Base-by-base conservation (phyloP, 2,329 filamentous ascomycete species). In the Epichloe gansuensis region DNA sequence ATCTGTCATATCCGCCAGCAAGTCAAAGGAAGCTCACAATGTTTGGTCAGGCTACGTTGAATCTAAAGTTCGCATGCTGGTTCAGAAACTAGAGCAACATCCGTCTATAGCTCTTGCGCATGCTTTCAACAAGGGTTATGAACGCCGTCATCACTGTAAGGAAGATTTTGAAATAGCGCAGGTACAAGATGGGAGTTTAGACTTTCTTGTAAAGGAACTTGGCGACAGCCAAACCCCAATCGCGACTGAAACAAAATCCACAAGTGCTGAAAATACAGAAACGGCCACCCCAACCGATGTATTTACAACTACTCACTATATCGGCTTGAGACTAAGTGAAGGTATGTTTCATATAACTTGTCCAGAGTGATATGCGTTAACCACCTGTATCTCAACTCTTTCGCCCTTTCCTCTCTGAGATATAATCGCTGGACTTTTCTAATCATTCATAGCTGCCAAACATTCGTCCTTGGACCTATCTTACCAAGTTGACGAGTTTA, bases 221-320 rank as follows among this genome's bases (percentile, higher is more conserved):
- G 72, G 75, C 8, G 38, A 49, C 23, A 25, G 12, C 17, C 28
- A 23, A 39, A 8, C 43, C 4, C 47, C 42, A 34, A 45, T 5
- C 23, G 8, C 25, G 38, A 46, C n/a, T 21, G 25, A 37, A 21
- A 17, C 11, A 4, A 46, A 52, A 50, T 69, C 73, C 52, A 69
- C 68, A 8, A 75, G 77, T 60, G 74, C 70, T 37, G 69, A 71
- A 51, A 76, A 74, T 46, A 71, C 59, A 15, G 57, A 63, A 28
- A n/a, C 55, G 45, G 50, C 54, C 28, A 50, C 35, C 7, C 54
- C 56, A 15, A 65, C 61, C 44, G 73, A 75, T 52, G 72, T 97
- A 31, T 95, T 88, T 65, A 97, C 91, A 0, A 90, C 89, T 25
- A 96, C 91, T 1, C 91, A 91, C 67, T 98, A 97, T 65, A 89